Conservation (phyloP, 495 filamentous ascomycete genomes). For the Tuber microsphaerosporum region DNA sequence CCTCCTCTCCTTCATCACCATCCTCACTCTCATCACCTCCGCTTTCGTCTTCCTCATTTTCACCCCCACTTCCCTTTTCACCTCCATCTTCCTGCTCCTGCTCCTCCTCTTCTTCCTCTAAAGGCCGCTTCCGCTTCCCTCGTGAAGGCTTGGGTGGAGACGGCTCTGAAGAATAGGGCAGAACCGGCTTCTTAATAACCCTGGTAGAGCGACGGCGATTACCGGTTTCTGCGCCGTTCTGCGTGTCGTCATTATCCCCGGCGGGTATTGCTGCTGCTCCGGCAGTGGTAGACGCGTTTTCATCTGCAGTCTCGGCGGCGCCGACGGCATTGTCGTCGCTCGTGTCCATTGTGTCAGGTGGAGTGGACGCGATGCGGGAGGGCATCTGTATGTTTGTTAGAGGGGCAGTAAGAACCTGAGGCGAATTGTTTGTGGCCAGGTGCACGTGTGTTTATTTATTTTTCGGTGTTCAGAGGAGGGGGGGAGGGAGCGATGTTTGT, state of each 20-base stretch:
- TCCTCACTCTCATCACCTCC: conserved; percentile 6
- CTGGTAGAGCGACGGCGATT: conserved; percentile 72
- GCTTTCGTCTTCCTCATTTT: conserved; percentile 8
- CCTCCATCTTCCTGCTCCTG: conserved; percentile 22
- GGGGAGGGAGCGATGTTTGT: background rate
- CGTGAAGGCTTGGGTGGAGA: conserved; percentile 46
- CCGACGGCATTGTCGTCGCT: conserved; percentile 19
- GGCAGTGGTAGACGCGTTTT: conserved; percentile 17
- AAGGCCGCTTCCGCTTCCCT: conserved; percentile 46
- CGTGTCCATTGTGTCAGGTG: conserved; percentile 36
- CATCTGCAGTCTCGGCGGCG: conserved; percentile 44
- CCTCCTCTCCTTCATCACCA: conserved; percentile 30
- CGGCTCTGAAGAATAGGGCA: conserved; percentile 51
- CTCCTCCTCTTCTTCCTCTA: conserved; percentile 43
- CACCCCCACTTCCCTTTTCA: conserved; percentile 1
- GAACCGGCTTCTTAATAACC: conserved; percentile 63
- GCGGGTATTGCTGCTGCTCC: conserved; percentile 9
- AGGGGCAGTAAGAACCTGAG: background rate
- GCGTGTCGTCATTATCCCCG: background rate
- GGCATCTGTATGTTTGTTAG: conserved; percentile 22
- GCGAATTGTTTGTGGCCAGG: background rate
- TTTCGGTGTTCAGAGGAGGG: background rate
- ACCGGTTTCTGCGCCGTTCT: conserved; percentile 44
- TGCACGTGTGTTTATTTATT: background rate
- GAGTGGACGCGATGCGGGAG: conserved; percentile 34